Evolutionary conservation across 2,329 filamentous ascomycete species (phyloP).

Genomic region (Trichoderma asperellum): DNA sequence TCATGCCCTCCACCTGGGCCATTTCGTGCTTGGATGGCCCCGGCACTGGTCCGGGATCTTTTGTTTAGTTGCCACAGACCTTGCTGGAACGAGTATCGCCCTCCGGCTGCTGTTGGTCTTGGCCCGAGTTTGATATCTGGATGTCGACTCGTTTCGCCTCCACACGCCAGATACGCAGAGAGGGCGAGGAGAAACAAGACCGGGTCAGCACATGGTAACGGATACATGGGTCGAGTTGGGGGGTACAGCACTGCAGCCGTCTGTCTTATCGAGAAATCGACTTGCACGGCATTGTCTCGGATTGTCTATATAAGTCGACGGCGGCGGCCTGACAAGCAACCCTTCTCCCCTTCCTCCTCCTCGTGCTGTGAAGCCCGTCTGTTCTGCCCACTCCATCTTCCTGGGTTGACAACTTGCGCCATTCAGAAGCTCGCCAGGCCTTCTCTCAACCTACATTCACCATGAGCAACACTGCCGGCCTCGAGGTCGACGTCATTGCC

Average conservation of each 20-base stretch:
- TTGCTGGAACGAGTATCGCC: conserved; percentile 32
- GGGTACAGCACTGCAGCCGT: neutral
- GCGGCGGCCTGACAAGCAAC: neutral
- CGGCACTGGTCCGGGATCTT: conserved; percentile 32
- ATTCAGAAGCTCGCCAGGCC: conserved; percentile 7
- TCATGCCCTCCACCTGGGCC: conserved; percentile 4
- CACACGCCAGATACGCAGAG: conserved; percentile 1
- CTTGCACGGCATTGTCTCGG: neutral
- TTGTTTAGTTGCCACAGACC: conserved; percentile 31
- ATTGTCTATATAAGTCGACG: conserved; percentile 24
- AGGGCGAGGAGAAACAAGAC: neutral
- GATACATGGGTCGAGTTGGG: neutral
- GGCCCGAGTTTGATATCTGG: conserved; percentile 26
- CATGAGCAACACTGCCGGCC: conserved; percentile 44
- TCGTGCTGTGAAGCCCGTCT: conserved; percentile 28
- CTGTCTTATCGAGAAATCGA: neutral
- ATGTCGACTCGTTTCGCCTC: conserved; percentile 10
- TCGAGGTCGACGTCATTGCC: conserved; percentile 45
- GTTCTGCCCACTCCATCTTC: conserved; percentile 6
- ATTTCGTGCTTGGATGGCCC: conserved; percentile 16
- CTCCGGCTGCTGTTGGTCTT: conserved; percentile 34
- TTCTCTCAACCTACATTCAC: conserved; percentile 23
- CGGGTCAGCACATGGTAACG: conserved; percentile 13
- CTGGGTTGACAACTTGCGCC: conserved; percentile 16
- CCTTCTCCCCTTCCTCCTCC: conserved; percentile 8